phyloP scores from a whole-genome alignment of 768 basidiomycete species.

The Amanita pallidorosea region DNA sequence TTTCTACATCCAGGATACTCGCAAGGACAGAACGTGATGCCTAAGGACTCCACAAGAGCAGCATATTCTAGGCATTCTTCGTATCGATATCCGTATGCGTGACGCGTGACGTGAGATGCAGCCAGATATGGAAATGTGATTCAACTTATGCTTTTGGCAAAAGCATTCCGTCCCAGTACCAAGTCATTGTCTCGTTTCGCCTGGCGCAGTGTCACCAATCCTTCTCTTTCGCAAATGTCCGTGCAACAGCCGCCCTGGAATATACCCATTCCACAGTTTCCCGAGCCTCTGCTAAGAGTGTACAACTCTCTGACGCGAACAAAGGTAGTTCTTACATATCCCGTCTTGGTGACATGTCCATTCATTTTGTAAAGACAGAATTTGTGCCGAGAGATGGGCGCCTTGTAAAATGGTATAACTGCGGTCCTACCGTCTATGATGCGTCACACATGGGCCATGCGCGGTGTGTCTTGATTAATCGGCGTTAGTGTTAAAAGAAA shows the following conservation, averaged over 20 bases:
- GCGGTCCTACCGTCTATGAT: slow-evolving; percentile 98
- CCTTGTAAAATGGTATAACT: slow-evolving; percentile 97
- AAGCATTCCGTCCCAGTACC: neutral
- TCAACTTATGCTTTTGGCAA: neutral
- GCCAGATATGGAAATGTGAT: neutral
- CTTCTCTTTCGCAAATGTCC: slow-evolving; percentile 29
- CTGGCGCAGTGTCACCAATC: neutral
- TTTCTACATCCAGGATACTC: too few relatives aligned
- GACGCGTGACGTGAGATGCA: neutral
- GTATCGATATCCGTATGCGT: neutral
- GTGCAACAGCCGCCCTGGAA: slow-evolving; percentile 55
- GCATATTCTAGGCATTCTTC: too few relatives aligned
- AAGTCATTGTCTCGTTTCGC: neutral
- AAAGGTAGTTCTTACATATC: slow-evolving; percentile 44
- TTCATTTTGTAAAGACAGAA: slow-evolving; percentile 40
- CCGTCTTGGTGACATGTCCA: slow-evolving; percentile 9
- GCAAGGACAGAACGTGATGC: too few relatives aligned
- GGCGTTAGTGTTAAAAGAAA: neutral
- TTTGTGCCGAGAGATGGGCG: slow-evolving; percentile 62
- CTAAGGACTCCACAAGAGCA: too few relatives aligned
- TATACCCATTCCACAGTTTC: slow-evolving; percentile 25
- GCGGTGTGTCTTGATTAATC: slow-evolving; percentile 38
- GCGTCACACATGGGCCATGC: slow-evolving; percentile 98
- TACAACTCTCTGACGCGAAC: slow-evolving; percentile 90
- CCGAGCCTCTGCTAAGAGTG: slow-evolving; percentile 65